These are phyloP conservation scores for Earliella scabrosa DNA, from an alignment of 1,284 basidiomycete genomes.

Conservation along the genomic window DNA sequence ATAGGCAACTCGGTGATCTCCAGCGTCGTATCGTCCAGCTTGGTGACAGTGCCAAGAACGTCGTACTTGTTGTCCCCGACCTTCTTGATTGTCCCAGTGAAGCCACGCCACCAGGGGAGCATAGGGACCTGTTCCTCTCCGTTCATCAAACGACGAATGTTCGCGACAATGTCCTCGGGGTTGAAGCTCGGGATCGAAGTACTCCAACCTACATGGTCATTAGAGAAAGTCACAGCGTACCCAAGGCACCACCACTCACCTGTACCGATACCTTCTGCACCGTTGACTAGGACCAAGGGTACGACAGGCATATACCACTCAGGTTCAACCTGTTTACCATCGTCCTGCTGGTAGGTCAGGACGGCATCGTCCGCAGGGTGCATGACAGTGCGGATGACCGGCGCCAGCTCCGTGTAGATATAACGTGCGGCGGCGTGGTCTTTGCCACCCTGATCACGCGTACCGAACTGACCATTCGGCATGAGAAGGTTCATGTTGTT, in stretches of 20 bases:
- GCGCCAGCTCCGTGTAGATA: slow-evolving; percentile 87
- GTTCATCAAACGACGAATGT: slow-evolving; percentile 87
- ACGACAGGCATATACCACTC: slow-evolving; percentile 94
- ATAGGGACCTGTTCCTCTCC: slow-evolving; percentile 87
- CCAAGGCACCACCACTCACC: slow-evolving; percentile 48
- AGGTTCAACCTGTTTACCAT: slow-evolving; percentile 90
- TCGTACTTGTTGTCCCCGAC: slow-evolving; percentile 88
- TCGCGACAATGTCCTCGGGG: slow-evolving; percentile 88
- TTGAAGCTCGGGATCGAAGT: slow-evolving; percentile 95
- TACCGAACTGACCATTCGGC: slow-evolving; percentile 97
- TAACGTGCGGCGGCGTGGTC: slow-evolving; percentile 98
- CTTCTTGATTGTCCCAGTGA: slow-evolving; percentile 87
- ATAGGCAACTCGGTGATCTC: slow-evolving; percentile 97
- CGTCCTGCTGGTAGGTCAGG: slow-evolving; percentile 86
- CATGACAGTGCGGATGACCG: slow-evolving; percentile 83
- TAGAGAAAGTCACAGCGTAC: background rate
- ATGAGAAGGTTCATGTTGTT: slow-evolving; percentile 94
- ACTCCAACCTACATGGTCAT: slow-evolving; percentile 83
- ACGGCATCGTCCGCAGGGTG: slow-evolving; percentile 87
- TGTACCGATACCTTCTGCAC: slow-evolving; percentile 97
- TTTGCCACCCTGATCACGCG: slow-evolving; percentile 89
- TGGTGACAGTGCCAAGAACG: slow-evolving; percentile 75
- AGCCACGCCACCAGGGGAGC: slow-evolving; percentile 98
- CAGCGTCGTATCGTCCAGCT: slow-evolving; percentile 86
- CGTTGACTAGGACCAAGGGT: slow-evolving; percentile 92